These are phyloP conservation scores for Breynia disticha DNA, from an alignment of 441 rosid genomes.

Conservation along the genomic window DNA sequence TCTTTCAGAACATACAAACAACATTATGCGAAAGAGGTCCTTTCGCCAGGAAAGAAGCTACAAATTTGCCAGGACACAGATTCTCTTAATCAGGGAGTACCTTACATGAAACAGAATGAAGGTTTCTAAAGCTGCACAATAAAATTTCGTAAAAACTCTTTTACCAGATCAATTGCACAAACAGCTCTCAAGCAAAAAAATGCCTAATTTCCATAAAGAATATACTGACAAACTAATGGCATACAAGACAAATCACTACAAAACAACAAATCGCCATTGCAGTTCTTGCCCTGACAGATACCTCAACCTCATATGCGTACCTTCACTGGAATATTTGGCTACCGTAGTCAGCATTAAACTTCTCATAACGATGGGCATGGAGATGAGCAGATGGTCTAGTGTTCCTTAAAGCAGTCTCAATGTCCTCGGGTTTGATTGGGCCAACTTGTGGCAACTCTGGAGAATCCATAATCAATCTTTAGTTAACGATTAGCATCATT, in stretches of 20 bases:
- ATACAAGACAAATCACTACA: background rate
- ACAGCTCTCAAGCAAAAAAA: background rate
- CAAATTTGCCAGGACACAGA: no score
- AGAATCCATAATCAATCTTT: background rate
- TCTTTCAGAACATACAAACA: no score
- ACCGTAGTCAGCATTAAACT: conserved; percentile 81
- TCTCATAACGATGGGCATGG: conserved; percentile 64
- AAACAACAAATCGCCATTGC: background rate
- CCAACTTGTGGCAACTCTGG: conserved; percentile 73
- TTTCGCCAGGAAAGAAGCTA: no score
- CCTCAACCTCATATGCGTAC: conserved; percentile 1
- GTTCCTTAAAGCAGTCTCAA: conserved; percentile 59
- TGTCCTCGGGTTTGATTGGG: conserved; percentile 50
- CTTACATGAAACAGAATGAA: no score
- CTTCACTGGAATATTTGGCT: conserved; percentile 64
- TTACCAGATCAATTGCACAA: background rate
- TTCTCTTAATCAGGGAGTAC: no score
- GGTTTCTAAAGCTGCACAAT: no score
- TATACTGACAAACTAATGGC: background rate
- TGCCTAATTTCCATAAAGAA: background rate
- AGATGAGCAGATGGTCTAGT: conserved; percentile 91
- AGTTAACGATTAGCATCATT: background rate
- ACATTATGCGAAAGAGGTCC: no score
- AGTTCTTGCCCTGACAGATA: no score
- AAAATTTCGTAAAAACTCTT: no score